Base-by-base conservation (phyloP, 164 flowering plant genomes). In the Protea cynaroides region DNA sequence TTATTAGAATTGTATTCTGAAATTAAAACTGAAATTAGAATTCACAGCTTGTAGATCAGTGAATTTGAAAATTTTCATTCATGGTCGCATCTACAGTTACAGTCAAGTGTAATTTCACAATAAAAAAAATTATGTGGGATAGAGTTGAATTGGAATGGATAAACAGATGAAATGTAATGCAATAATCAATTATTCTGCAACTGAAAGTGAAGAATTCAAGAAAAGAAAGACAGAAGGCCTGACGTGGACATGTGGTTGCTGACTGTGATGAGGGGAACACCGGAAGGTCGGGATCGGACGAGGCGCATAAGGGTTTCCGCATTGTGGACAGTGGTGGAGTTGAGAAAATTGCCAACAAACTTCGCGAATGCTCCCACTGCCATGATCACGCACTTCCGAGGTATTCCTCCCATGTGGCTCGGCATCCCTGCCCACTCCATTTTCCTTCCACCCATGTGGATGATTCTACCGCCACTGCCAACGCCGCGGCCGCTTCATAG, bases 181-280 rank as follows among this genome's bases (percentile, higher is more conserved):
- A 34, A 36, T 10, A 17, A 56, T 34, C 49, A 72, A 0, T 10
- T 38, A 15, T 34, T 0, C n/a, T n/a, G 17, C 25, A 21, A 56
- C 9, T 12, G 5, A 43, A 10, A 43, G 19, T 47, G 14, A n/a
- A 14, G 40, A 46, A n/a, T 54, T 8, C 23, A 11, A 18, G 1
- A 21, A 34, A 54, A 44, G 53, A 24, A 34, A 1, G 59, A 50
- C 44, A 34, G 17, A 25, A 23, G 38, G 43, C 60, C 83, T 61
- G 38, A 88, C 86, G 93, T 89, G 70, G 96, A 89, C 86, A 87
- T 89, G 79, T 87, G 96, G 73, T 89, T 89, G 81, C 96, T 86
- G 65, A 89, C 88, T 17, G 92, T 89, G 74, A 89, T 62, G 65
- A 89, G 86, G 8, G 93, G 96, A 0, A 83, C 76, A 9, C 84